Conservation (phyloP, 176 grass and related monocot genomes). For the Juncus effusus region DNA sequence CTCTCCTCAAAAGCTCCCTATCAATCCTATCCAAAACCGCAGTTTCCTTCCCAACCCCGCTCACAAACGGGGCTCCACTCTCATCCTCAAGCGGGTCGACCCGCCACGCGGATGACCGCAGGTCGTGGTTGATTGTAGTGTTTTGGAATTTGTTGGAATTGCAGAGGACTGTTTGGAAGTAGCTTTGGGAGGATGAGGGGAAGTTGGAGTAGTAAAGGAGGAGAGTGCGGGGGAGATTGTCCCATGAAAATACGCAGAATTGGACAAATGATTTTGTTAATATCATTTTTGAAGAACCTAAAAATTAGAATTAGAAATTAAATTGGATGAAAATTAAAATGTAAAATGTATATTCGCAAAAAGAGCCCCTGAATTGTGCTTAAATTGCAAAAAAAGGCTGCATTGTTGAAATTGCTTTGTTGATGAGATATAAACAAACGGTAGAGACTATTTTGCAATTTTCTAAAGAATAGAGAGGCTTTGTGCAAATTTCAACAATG, state of each 20-base stretch:
- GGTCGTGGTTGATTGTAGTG: slow-evolving; percentile 33
- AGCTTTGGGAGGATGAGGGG: slow-evolving; percentile 24
- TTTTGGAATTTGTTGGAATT: slow-evolving; percentile 39
- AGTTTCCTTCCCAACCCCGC: slow-evolving; percentile 21
- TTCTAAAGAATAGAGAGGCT: too few relatives aligned
- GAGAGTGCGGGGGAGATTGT: slow-evolving; percentile 34
- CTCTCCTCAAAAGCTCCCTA: slow-evolving; percentile 24
- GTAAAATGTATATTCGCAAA: neutral
- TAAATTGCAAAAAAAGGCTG: too few relatives aligned
- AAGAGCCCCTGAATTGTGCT: neutral
- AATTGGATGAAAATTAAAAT: neutral
- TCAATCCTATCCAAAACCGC: slow-evolving; percentile 33
- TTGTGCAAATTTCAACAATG: too few relatives aligned
- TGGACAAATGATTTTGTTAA: slow-evolving; percentile 29
- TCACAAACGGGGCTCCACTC: slow-evolving; percentile 34
- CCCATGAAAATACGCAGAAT: slow-evolving; percentile 35
- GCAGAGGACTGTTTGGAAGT: slow-evolving; percentile 39
- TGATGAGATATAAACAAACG: too few relatives aligned
- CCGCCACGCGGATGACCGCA: slow-evolving; percentile 26
- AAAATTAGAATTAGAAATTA: neutral
- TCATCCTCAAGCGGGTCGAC: slow-evolving; percentile 21
- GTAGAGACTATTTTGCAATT: too few relatives aligned
- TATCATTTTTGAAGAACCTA: slow-evolving; percentile 41
- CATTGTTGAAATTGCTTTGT: too few relatives aligned
- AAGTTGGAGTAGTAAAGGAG: slow-evolving; percentile 37